These are phyloP conservation scores for Santalum album DNA, from an alignment of 164 flowering plant species.

Conservation along the genomic window DNA sequence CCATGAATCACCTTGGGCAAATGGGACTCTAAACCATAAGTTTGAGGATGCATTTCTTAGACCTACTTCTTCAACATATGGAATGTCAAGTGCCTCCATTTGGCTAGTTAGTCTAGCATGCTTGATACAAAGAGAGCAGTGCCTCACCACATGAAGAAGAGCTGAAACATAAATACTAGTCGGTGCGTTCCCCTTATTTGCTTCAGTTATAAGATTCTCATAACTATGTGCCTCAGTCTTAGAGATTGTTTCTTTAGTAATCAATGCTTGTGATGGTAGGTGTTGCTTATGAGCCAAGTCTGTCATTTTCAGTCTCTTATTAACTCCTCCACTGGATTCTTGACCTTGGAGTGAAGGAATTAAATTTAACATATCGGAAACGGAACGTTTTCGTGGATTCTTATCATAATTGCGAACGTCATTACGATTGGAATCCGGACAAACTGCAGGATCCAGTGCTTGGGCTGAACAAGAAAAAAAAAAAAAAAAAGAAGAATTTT, in stretches of 20 bases:
- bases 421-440: constrained; percentile 25
- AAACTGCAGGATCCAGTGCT: constrained; percentile 30
- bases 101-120: constrained; percentile 92
- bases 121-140: constrained; percentile 89
- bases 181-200: constrained; percentile 83
- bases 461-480: constrained; percentile 38
- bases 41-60: constrained; percentile 63
- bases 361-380: constrained; percentile 53
- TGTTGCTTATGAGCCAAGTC: constrained; percentile 17
- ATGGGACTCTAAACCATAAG: constrained; percentile 89
- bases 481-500: neutral
- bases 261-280: constrained; percentile 19
- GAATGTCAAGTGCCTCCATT: constrained; percentile 87
- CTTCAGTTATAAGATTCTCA: constrained; percentile 72
- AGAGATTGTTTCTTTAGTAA: constrained; percentile 23
- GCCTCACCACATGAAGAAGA: constrained; percentile 89
- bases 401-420: constrained; percentile 26
- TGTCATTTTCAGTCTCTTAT: constrained; percentile 54
- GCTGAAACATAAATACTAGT: constrained; percentile 67
- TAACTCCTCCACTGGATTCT: constrained; percentile 21
- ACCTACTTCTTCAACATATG: constrained; percentile 90
- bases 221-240: constrained; percentile 53
- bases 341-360: constrained; percentile 62
- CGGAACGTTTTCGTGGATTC: constrained; percentile 51
- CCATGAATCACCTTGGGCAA: constrained; percentile 71